These are phyloP conservation scores for Rostrohypoxylon terebratum DNA, from an alignment of 495 filamentous ascomycete species.

Conservation along the genomic window DNA sequence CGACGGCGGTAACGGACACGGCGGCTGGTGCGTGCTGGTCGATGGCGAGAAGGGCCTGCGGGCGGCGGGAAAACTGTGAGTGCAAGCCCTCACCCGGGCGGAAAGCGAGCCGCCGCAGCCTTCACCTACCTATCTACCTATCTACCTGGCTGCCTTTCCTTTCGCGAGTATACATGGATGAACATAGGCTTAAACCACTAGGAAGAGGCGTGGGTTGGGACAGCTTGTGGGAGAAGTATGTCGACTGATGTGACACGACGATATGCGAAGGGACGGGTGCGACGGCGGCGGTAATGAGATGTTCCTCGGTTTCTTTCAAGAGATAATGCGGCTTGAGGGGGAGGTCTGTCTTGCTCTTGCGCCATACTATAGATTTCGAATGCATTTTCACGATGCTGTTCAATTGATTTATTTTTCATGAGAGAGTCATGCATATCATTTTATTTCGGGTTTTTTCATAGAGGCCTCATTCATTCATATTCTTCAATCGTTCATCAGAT, in stretches of 20 bases:
- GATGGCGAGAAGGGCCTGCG: conserved; percentile 81
- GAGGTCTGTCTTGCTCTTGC: neutral
- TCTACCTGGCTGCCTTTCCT: neutral
- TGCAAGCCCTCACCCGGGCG: neutral
- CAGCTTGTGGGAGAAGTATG: conserved; percentile 36
- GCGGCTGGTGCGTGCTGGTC: conserved; percentile 93
- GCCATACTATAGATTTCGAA: conserved; percentile 18
- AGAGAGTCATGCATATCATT: neutral
- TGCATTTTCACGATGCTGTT: neutral
- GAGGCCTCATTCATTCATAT: no score
- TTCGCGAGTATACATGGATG: neutral
- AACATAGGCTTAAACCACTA: conserved; percentile 40
- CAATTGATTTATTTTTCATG: neutral
- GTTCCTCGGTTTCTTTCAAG: neutral
- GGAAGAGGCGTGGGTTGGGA: conserved; percentile 33
- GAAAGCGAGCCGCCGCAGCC: neutral
- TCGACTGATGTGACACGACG: conserved; percentile 21
- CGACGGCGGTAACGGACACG: conserved; percentile 71
- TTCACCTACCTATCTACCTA: neutral
- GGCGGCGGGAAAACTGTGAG: conserved; percentile 64
- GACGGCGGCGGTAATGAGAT: neutral
- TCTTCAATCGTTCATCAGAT: neutral
- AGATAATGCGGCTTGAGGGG: no score
- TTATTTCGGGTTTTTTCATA: neutral
- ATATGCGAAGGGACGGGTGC: neutral